Conservation (phyloP, 2,329 filamentous ascomycete species). For the Ascochyta fabae region DNA sequence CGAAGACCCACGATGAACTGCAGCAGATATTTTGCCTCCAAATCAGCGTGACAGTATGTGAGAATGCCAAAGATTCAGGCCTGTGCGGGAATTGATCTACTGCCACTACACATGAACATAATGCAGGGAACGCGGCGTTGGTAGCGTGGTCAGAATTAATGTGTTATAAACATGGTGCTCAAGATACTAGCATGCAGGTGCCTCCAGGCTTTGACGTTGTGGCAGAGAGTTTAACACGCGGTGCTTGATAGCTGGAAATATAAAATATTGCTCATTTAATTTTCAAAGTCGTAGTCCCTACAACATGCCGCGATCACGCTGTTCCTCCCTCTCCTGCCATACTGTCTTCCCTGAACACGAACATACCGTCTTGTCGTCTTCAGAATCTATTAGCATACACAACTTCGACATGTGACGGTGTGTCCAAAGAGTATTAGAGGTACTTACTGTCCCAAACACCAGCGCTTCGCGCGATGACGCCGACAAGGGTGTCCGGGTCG, state of each 20-base stretch:
- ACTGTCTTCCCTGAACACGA: slow-evolving; percentile 97
- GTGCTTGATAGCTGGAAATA: neutral
- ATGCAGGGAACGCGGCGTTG: too few relatives aligned
- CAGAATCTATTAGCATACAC: slow-evolving; percentile 46
- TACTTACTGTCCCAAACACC: slow-evolving; percentile 82
- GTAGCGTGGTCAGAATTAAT: too few relatives aligned
- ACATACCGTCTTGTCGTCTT: slow-evolving; percentile 92
- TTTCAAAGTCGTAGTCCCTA: slow-evolving; percentile 52
- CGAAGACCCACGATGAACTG: too few relatives aligned
- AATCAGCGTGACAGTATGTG: too few relatives aligned
- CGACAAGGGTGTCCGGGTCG: slow-evolving; percentile 84
- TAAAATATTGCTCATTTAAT: neutral
- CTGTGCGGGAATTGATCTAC: neutral
- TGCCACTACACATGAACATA: neutral
- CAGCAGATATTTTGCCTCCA: too few relatives aligned
- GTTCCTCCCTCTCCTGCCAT: slow-evolving; percentile 94
- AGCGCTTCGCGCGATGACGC: slow-evolving; percentile 92
- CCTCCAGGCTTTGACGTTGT: neutral
- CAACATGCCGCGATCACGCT: slow-evolving; percentile 88
- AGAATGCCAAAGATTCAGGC: too few relatives aligned
- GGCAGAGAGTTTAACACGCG: neutral
- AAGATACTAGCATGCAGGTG: neutral
- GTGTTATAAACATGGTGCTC: neutral
- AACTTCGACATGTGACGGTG: slow-evolving; percentile 1
- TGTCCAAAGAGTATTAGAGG: neutral